Conservation (phyloP, 2,329 filamentous ascomycete species). For the Zymoseptoria ardabiliae region DNA sequence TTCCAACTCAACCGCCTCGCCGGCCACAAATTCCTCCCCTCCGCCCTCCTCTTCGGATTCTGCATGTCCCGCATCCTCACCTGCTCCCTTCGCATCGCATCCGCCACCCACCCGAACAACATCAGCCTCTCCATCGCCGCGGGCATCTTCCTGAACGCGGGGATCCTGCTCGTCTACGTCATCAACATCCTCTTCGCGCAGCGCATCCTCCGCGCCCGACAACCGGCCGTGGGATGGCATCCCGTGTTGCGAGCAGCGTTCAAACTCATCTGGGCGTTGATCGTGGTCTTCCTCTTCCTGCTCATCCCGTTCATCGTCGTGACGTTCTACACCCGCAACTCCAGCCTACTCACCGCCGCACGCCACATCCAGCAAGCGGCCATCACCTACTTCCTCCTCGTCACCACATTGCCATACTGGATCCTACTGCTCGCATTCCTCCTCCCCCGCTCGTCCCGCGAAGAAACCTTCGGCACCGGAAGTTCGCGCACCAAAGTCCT, state of each 20-base stretch:
- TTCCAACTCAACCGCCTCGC: conserved; percentile 30
- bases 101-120: conserved; percentile 17
- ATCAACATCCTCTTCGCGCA: conserved; percentile 11
- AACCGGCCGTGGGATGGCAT: conserved; percentile 5
- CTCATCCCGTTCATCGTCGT: conserved; percentile 13
- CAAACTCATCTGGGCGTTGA: conserved; percentile 1
- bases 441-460: not conserved
- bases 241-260: not conserved
- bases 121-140: conserved; percentile 12
- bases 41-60: conserved; percentile 32
- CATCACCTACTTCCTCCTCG: conserved; percentile 52
- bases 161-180: conserved; percentile 13
- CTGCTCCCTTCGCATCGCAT: conserved; percentile 23
- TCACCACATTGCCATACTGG: conserved; percentile 56
- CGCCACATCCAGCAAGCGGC: conserved; percentile 38
- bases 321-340: conserved; percentile 9
- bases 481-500: conserved; percentile 9
- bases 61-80: conserved; percentile 34
- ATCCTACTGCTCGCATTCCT: conserved; percentile 46
- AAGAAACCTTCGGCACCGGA: conserved; percentile 12
- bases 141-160: conserved; percentile 12
- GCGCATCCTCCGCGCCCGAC: conserved; percentile 7
- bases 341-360: not conserved
- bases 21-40: conserved; percentile 34
- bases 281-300: conserved; percentile 10